A percentile compares a stretch with the other conserved stretches of the same genome.
Conservation (phyloP, 257 asterid genomes). For the Hygrophila difformis region DNA sequence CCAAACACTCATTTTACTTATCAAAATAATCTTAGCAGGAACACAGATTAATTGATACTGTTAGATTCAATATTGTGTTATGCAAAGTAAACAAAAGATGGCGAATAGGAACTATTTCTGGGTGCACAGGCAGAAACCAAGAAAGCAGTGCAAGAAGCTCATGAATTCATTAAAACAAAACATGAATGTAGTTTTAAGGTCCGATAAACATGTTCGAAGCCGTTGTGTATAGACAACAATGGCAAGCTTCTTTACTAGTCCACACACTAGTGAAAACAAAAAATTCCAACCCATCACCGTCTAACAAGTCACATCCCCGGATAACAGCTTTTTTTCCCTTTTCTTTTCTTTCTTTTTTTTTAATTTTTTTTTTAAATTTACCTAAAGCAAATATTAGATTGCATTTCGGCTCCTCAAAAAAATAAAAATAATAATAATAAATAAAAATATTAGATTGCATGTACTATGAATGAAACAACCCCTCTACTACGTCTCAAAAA, state of each 20-base stretch:
- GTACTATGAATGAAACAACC: conserved; percentile 2
- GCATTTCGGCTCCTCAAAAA: too few species aligned
- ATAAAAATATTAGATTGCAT: neutral
- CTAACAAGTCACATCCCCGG: conserved; percentile 19
- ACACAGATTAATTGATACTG: neutral
- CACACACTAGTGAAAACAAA: conserved; percentile 9
- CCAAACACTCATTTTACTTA: neutral
- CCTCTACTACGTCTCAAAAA: neutral
- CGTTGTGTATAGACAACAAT: neutral
- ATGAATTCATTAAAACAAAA: neutral
- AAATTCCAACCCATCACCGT: conserved; percentile 12
- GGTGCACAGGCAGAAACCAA: neutral
- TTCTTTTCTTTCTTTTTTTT: too few species aligned
- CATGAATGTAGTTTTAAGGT: conserved; percentile 1
- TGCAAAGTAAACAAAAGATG: too few species aligned
- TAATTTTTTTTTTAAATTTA: too few species aligned
- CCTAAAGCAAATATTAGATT: too few species aligned
- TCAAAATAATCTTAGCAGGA: conserved; percentile 4
- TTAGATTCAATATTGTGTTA: too few species aligned
- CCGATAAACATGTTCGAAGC: conserved; percentile 2
- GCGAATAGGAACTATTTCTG: neutral
- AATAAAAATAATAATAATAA: too few species aligned
- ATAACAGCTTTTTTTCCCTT: conserved; percentile 10
- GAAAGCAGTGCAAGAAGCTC: neutral
- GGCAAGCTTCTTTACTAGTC: conserved; percentile 14